Conservation (phyloP, 1,284 basidiomycete species). For the Cutaneotrichosporon sp. region DNA sequence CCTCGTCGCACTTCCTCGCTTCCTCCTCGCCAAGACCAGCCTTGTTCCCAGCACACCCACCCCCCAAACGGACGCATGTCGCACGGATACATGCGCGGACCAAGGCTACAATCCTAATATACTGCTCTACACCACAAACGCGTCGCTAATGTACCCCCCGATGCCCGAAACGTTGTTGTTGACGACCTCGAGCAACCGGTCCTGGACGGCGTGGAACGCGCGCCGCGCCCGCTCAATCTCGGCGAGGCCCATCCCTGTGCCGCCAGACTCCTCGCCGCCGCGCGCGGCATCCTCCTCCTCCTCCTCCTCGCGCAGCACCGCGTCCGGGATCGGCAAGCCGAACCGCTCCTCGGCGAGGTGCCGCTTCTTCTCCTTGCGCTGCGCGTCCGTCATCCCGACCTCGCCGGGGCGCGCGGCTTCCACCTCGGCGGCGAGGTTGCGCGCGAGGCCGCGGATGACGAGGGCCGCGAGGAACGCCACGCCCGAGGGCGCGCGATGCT, state of each 20-base stretch:
- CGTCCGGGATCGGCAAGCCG: constrained; percentile 51
- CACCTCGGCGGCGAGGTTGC: constrained; percentile 39
- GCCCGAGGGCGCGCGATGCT: constrained; percentile 38
- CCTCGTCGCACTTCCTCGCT: no score
- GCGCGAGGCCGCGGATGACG: constrained; percentile 47
- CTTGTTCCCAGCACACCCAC: no score
- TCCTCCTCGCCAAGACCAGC: no score
- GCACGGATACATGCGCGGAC: background rate
- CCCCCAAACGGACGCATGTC: no score
- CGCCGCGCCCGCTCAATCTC: constrained; percentile 40
- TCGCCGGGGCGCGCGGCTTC: constrained; percentile 24
- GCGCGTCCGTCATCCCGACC: constrained; percentile 23
- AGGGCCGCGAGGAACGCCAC: constrained; percentile 45
- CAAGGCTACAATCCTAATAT: background rate
- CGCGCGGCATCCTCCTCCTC: constrained; percentile 40
- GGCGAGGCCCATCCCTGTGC: constrained; percentile 21
- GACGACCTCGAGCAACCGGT: constrained; percentile 37
- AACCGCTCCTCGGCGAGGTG: constrained; percentile 46
- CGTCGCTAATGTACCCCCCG: constrained; percentile 42
- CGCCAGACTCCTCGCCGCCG: constrained; percentile 24
- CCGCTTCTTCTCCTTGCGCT: constrained; percentile 37
- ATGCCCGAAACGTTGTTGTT: constrained; percentile 40
- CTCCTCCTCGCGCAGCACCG: constrained; percentile 43
- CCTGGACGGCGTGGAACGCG: constrained; percentile 41
- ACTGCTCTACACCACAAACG: constrained; percentile 42